Percentiles rank a stretch among this genome's conserved stretches.
Evolutionary conservation across 192 early-diverging fungal species (phyloP).

Genomic region (Backusella tarrabulga): DNA sequence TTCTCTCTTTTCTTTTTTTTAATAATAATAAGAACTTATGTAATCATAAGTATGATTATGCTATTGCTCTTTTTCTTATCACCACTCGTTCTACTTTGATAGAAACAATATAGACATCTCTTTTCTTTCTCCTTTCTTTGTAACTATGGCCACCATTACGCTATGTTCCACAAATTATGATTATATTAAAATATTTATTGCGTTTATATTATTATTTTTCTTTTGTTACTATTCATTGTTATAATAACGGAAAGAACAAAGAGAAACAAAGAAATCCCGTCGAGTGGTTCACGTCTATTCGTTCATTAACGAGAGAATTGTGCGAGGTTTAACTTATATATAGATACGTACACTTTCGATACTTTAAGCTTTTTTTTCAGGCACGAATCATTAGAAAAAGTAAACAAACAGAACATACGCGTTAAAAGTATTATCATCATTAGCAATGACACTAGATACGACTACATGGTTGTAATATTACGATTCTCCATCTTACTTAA

Average conservation of each 20-base stretch:
- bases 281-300: not conserved
- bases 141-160: not conserved
- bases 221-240: not conserved
- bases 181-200: not conserved
- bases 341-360: not conserved
- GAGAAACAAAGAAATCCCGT: not conserved
- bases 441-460: not conserved
- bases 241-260: not conserved
- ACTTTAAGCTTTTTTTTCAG: not conserved
- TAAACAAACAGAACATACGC: not conserved
- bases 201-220: not conserved
- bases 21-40: not conserved
- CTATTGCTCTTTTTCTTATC: not conserved
- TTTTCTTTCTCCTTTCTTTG: not conserved
- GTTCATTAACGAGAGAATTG: not conserved
- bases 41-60: not conserved
- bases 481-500: too few relatives aligned
- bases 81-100: not conserved
- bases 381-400: not conserved
- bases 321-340: not conserved
- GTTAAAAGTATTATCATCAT: not conserved
- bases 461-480: not conserved
- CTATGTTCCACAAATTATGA: not conserved
- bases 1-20: conserved; percentile 14
- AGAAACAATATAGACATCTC: too few relatives aligned